These are phyloP conservation scores for Tilletia indica DNA, from an alignment of 1,284 basidiomycete species.

Conservation along the genomic window DNA sequence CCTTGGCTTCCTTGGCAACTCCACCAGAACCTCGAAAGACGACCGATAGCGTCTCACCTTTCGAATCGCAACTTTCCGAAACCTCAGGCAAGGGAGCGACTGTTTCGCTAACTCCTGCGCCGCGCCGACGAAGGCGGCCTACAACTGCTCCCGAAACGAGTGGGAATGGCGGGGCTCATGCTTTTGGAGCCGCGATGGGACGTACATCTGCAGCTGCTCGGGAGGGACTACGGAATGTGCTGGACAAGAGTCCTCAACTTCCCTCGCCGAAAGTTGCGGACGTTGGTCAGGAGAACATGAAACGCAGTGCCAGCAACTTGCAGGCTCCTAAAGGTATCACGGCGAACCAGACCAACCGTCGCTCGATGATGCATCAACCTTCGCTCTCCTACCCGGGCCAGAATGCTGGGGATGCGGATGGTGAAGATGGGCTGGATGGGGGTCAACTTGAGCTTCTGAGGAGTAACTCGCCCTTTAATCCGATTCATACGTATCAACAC, in stretches of 20 bases:
- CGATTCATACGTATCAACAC: too few species aligned
- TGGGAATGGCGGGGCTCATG: not conserved
- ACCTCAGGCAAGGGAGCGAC: not conserved
- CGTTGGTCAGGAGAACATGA: too few species aligned
- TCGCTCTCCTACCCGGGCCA: not conserved
- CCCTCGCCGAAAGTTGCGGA: too few species aligned
- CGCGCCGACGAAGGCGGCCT: not conserved
- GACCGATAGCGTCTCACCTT: not conserved
- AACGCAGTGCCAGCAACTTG: too few species aligned
- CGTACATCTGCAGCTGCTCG: too few species aligned
- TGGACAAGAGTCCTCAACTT: too few species aligned
- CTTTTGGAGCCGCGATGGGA: too few species aligned
- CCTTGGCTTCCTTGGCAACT: too few species aligned
- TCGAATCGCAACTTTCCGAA: slow-evolving; percentile 5
- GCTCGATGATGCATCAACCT: not conserved
- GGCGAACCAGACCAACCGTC: not conserved
- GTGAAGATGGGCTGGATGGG: not conserved
- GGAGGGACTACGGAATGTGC: too few species aligned
- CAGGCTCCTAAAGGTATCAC: too few species aligned
- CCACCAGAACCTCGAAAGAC: too few species aligned
- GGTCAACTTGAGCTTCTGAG: not conserved
- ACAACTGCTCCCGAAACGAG: slow-evolving; percentile 3
- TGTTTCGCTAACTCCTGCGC: not conserved
- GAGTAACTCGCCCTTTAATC: too few species aligned
- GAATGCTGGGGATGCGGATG: not conserved